Percentiles rank a stretch among this genome's conserved stretches.
Evolutionary conservation across 805 yeast genomes (phyloP).

Genomic region (Yarrowia sp.): DNA sequence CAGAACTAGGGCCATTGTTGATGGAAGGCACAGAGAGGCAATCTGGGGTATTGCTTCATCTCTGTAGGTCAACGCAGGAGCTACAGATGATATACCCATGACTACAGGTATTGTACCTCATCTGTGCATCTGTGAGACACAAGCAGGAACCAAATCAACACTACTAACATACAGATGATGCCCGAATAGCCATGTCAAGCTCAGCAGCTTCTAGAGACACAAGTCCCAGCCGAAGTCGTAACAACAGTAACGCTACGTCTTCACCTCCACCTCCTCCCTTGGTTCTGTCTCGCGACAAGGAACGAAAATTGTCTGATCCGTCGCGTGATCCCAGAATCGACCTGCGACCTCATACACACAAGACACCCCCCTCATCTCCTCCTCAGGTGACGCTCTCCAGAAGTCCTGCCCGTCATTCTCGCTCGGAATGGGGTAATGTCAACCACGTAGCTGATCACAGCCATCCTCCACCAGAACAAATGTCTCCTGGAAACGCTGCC

Average conservation of each 20-base stretch:
- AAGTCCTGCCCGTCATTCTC: conserved; percentile 4
- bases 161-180: conserved; percentile 12
- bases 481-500: conserved; percentile 24
- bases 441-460: not conserved
- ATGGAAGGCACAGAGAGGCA: no score
- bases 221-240: not conserved
- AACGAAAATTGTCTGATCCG: not conserved
- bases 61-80: no score
- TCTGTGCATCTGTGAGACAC: not conserved
- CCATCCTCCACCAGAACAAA: not conserved
- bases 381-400: conserved; percentile 10
- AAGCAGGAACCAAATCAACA: no score
- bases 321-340: conserved; percentile 1
- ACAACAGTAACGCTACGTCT: not conserved
- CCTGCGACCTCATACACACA: not conserved
- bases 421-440: conserved; percentile 1
- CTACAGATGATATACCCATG: no score
- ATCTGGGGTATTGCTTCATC: no score
- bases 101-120: no score
- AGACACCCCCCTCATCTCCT: conserved; percentile 11
- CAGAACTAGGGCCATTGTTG: no score
- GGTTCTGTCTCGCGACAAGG: conserved; percentile 17
- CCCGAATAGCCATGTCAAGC: not conserved
- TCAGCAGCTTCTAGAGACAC: conserved; percentile 1
- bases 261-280: conserved; percentile 7